Conservation (phyloP, 2,329 filamentous ascomycete species). For the Penicillium sp. region DNA sequence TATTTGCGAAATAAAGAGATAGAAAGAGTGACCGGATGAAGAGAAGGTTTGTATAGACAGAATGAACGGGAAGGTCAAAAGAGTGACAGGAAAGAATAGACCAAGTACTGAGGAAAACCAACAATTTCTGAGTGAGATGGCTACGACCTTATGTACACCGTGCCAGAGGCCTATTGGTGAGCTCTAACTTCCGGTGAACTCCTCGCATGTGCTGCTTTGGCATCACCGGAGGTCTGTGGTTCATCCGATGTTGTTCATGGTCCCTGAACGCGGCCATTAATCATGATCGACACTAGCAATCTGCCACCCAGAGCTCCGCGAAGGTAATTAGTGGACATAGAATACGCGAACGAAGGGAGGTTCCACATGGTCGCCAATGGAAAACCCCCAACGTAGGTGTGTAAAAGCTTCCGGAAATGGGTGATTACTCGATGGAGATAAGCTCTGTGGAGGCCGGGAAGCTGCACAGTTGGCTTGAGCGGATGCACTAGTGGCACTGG, state of each 20-base stretch:
- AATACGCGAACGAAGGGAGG: conserved; percentile 12
- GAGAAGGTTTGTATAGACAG: neutral
- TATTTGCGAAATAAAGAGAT: conserved; percentile 1
- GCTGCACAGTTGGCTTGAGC: neutral
- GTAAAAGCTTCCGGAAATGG: neutral
- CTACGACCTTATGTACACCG: conserved; percentile 25
- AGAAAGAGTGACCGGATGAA: conserved; percentile 25
- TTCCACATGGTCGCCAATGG: conserved; percentile 15
- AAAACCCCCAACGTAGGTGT: neutral
- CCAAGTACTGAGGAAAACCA: conserved; percentile 9
- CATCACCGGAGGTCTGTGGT: conserved; percentile 12
- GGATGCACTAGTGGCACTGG: neutral
- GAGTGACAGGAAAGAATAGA: conserved; percentile 24
- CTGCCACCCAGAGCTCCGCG: conserved; percentile 2
- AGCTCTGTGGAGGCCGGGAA: conserved; percentile 3
- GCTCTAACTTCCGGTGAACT: conserved; percentile 8
- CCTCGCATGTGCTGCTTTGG: conserved; percentile 16
- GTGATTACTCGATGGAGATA: conserved; percentile 2
- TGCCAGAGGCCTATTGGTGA: conserved; percentile 9
- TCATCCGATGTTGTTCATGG: conserved; percentile 2
- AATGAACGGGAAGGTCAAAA: conserved; percentile 7
- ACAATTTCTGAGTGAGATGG: neutral
- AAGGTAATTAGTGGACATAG: conserved; percentile 2
- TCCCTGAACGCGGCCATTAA: conserved; percentile 1
- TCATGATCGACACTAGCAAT: conserved; percentile 10